Percentiles rank a stretch among this genome's conserved stretches.
Conservation (phyloP, 75 land plant species). For the Ceratopteris richardii region DNA sequence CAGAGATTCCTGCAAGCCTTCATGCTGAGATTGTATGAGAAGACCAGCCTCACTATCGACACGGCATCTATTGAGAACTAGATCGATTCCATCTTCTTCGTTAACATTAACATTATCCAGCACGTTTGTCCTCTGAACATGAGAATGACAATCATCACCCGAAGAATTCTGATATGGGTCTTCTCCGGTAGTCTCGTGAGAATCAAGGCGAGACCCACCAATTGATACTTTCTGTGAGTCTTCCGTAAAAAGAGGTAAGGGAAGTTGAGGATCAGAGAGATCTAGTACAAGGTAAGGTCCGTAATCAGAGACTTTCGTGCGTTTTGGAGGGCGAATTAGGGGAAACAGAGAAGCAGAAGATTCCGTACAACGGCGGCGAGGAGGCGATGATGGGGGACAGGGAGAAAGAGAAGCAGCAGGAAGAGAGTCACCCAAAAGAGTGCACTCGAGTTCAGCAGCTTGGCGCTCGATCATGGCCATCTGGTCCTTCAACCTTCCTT, state of each 20-base stretch:
- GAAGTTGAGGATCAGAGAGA: background rate
- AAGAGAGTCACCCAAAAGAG: conserved; percentile 3
- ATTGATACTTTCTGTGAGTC: no score
- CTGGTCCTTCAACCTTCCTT: background rate
- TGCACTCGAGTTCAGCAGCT: background rate
- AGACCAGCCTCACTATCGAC: conserved; percentile 31
- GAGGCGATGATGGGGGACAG: conserved; percentile 10
- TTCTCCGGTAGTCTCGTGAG: no score
- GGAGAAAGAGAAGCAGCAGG: conserved; percentile 11
- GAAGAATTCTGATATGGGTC: no score
- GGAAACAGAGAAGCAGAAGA: background rate
- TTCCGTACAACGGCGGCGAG: no score
- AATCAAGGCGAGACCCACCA: no score
- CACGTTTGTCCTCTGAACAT: no score
- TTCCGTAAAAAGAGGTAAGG: background rate
- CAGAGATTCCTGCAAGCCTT: conserved; percentile 57
- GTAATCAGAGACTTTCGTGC: conserved; percentile 32
- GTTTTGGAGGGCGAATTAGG: conserved; percentile 10
- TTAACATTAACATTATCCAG: no score
- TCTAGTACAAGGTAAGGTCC: conserved; percentile 2
- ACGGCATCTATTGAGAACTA: conserved; percentile 4
- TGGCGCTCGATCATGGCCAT: background rate
- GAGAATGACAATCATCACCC: background rate
- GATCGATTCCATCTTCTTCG: background rate
- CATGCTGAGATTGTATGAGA: conserved; percentile 19